Evolutionary conservation across 768 basidiomycete species (phyloP), one percentile per base, ranked within the genome.

Genomic region (Calvatia gigantea): DNA sequence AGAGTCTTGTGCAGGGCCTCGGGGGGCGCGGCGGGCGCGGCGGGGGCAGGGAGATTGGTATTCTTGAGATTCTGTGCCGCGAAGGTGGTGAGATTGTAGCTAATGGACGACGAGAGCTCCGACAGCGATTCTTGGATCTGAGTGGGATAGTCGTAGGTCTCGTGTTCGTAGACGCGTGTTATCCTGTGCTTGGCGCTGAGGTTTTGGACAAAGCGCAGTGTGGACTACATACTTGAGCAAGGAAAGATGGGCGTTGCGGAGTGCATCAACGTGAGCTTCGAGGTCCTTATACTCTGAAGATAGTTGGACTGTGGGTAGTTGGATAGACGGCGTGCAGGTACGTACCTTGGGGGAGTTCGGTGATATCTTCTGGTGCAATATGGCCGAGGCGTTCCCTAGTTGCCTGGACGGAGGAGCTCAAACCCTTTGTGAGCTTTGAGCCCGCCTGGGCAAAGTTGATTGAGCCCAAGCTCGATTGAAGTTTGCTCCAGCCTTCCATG

Each of bases 211-310:
- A 55, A 32, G 44, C 32, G 12, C 31, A 21, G 39, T 21, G 46
- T 42, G n/a, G 28, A 54, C 19, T 27, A 71, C 82, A 52, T 60
- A 90, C 92, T 87, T 97, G 72, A 95, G 79, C 47, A 98, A 59
- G 2, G 80, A 66, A 51, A 87, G 66, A 66, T 96, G 94, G 4
- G 91, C 87, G 42, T 80, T 74, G 61, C 85, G 83, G 50, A 99
- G 83, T 28, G 92, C 93, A 71, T 99, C 97, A 37, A 98, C 97
- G 54, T 93, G 88, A 43, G 86, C 79, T 72, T 99, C 97, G 61
- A 99, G 85, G 67, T 96, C 92, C 65, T 87, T 94, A 80, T 98
- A 99, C 70, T 99, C 96, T 91, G 75, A n/a, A 55, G 7, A 23
- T 37, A 23, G 15, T 27, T 25, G 25, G 29, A 9, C 39, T 48